Evolutionary conservation across 352 stramenopile genomes (phyloP).

Genomic region (Pythium sukuiense): DNA sequence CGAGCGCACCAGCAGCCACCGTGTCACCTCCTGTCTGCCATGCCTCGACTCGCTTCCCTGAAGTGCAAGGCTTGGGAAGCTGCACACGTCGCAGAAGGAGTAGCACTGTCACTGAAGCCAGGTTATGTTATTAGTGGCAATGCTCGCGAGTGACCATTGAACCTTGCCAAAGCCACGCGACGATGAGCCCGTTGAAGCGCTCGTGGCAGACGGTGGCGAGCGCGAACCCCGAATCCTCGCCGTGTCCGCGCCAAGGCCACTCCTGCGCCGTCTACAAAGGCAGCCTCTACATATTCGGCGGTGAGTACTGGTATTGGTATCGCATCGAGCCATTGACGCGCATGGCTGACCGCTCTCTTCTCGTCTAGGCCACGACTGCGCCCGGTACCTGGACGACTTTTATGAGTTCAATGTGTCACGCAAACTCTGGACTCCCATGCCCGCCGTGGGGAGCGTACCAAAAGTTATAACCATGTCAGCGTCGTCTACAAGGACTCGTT

Average conservation of each 20-base stretch:
- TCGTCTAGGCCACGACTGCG: conserved; percentile 93
- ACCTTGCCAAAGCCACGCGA: no score
- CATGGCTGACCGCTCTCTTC: no score
- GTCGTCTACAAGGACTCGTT: conserved; percentile 93
- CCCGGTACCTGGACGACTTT: conserved; percentile 93
- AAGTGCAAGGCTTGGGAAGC: no score
- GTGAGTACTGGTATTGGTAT: conserved; percentile 26
- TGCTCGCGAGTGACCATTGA: no score
- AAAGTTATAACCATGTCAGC: conserved; percentile 92
- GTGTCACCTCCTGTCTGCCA: no score
- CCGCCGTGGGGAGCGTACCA: conserved; percentile 63
- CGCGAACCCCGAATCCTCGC: conserved; percentile 77
- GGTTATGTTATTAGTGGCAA: no score
- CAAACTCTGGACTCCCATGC: conserved; percentile 72
- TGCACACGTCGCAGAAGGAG: no score
- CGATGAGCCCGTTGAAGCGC: conserved; percentile 44
- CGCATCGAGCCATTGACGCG: background rate
- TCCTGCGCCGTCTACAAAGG: conserved; percentile 89
- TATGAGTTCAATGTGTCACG: conserved; percentile 91
- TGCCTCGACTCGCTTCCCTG: no score
- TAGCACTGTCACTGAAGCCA: no score
- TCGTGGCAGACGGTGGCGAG: conserved; percentile 74
- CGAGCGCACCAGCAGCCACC: no score
- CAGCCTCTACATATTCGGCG: conserved; percentile 93
- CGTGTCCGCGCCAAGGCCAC: conserved; percentile 93